Base-by-base conservation (phyloP, 106 monocot species). In the Triglochin maritima region DNA sequence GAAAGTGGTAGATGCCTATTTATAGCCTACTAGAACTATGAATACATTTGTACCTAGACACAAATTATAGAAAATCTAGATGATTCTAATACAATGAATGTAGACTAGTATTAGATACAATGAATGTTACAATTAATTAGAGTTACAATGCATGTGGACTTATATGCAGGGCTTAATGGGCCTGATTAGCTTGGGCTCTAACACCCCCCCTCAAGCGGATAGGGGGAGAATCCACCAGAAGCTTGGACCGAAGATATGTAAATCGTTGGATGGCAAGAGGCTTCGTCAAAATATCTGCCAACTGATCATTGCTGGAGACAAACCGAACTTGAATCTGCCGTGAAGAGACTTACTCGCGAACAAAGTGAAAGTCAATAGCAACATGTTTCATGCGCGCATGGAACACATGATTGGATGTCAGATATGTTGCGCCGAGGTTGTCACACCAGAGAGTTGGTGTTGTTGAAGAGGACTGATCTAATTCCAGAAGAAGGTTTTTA, bases 321-420 rank as follows among this genome's bases (percentile, higher is more conserved):
- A 15, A 50, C 15, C 47, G 14, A 6, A 66, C 66, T 17, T 66
- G 49, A 50, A 66, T 4, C 9, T 8, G 5, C 10, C 51, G 49
- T 46, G 9, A 8, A 15, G 66, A 15, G 12, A 70, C 48, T 17
- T 9, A 16, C 5, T 70, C 47, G 5, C 49, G 60, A 49, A 70
- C 4, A 49, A 60, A 60, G 42, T 70, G 59, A 17, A 16, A 59
- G 13, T 70, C 70, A 3, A 70, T 17, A 4, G 59, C 70, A 5
- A 70, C 14, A 48, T 70, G 70, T 16, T 70, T 70, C 3, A 16
- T 70, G 2, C 70, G 57, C 7, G 29, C 51, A 68, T 68, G 53
- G 10, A 68, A 44, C 3, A 68, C 5, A 42, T 3, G 67, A 43
- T 70, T 60, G 1, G 47, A 45, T 0, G 70, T 17, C 5, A 70